Base-by-base conservation (phyloP, 2,329 filamentous ascomycete genomes). In the Dactylellina haptotyla region DNA sequence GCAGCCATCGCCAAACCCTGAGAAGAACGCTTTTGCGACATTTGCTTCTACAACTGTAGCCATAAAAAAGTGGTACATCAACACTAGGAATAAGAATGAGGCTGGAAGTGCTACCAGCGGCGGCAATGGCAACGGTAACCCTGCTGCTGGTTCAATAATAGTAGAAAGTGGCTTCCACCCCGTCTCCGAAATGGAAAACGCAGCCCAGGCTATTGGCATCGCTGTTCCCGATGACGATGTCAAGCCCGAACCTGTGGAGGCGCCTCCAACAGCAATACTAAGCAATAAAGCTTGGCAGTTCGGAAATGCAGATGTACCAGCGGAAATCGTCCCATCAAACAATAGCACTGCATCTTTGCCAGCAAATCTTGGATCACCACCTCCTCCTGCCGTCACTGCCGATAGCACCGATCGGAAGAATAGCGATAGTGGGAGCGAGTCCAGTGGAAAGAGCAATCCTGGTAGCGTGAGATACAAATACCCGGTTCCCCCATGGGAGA, bases 1-100 rank as follows among this genome's bases (percentile, higher is more conserved):
- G 45, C 67, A 30, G 23, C 54, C 76, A 18, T 72, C 71, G 1
- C 61, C 69, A 37, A 74, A 78, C 76, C 80, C 81, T 30, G 81
- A 81, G 63, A 79, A 81, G 25, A 80, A 81, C 43, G 80, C 81
- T 2, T 80, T 83, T 26, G 79, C 80, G 1, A 80, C 85, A 23
- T 34, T 71, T 18, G 82, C 81, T 32, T 82, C 84, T 2, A 86
- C 86, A 1, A 85, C 86, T 10, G 83, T 84, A 4, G 85, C 84
- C 14, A 86, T 87, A 3, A 87, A 86, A 78, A 88, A 87, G 80
- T 88, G 87, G 87, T 82, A 84, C 39, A 77, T 77, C 48, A 77
- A 75, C 18, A 56, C 75, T 34, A 76, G 75, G 28, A 63, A 70
- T 32, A 70, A 74, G 39, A 64, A 72, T 9, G 76, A 76, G 32